phyloP scores from a whole-genome alignment of 2,329 filamentous ascomycete genomes.

The Apiospora hydei region DNA sequence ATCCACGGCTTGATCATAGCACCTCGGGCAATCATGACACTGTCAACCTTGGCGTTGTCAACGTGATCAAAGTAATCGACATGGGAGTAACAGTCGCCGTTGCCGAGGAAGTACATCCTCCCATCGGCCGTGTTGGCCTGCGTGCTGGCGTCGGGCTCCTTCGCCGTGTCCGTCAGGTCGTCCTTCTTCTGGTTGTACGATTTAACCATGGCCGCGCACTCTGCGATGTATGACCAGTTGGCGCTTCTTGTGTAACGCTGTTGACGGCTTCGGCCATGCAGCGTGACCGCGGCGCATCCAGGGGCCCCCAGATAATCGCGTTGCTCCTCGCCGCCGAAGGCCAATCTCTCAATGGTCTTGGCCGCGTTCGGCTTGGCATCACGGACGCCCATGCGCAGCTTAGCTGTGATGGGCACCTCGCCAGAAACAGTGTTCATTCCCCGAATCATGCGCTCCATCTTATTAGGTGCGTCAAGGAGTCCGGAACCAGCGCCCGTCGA shows the following conservation, averaged over 20 bases:
- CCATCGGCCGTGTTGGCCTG: slow-evolving; percentile 70
- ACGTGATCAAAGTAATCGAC: slow-evolving; percentile 84
- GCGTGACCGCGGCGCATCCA: slow-evolving; percentile 92
- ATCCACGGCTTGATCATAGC: slow-evolving; percentile 98
- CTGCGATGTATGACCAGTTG: slow-evolving; percentile 95
- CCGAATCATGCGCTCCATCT: slow-evolving; percentile 91
- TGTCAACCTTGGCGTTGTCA: slow-evolving; percentile 80
- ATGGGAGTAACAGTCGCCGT: slow-evolving; percentile 96
- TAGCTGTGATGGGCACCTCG: slow-evolving; percentile 90
- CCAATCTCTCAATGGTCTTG: slow-evolving; percentile 82
- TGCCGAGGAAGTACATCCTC: slow-evolving; percentile 90
- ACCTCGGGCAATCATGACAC: slow-evolving; percentile 96
- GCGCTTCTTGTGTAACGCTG: slow-evolving; percentile 91
- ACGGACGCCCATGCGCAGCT: slow-evolving; percentile 90
- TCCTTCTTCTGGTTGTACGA: slow-evolving; percentile 75
- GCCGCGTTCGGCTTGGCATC: slow-evolving; percentile 80
- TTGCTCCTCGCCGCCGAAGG: slow-evolving; percentile 79
- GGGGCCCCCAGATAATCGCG: slow-evolving; percentile 74
- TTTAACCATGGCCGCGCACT: slow-evolving; percentile 86
- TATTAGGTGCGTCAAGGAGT: slow-evolving; percentile 85
- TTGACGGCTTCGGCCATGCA: slow-evolving; percentile 92
- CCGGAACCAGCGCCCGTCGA: slow-evolving; percentile 88
- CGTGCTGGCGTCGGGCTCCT: slow-evolving; percentile 78
- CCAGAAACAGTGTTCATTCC: slow-evolving; percentile 96
- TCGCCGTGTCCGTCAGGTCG: slow-evolving; percentile 74